phyloP scores from a whole-genome alignment of 2,329 filamentous ascomycete species.

The Colletotrichum sp. region DNA sequence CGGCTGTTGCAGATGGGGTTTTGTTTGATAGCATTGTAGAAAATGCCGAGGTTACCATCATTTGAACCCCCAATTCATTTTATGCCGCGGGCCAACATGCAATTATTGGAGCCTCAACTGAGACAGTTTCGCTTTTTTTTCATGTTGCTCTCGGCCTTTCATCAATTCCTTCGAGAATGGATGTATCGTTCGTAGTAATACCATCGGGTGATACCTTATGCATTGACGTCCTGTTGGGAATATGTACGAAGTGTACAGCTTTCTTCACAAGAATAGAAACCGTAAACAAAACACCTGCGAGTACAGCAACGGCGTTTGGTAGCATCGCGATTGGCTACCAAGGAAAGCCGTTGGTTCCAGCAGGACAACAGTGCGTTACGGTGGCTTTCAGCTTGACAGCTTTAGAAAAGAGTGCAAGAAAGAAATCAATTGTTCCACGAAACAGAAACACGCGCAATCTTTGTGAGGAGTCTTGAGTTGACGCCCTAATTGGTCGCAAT shows the following conservation, averaged over 20 bases:
- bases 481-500: background rate
- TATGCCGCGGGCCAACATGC: background rate
- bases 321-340: background rate
- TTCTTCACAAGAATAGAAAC: background rate
- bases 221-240: background rate
- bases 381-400: background rate
- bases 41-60: background rate
- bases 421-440: background rate
- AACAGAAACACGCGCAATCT: background rate
- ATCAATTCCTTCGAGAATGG: background rate
- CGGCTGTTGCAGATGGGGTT: background rate
- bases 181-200: rapidly evolving
- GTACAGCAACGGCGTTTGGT: background rate
- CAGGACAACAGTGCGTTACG: background rate
- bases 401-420: background rate
- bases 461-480: background rate
- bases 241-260: background rate
- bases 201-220: background rate
- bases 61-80: background rate
- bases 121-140: background rate
- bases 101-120: rapidly evolving
- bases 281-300: background rate
- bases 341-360: background rate
- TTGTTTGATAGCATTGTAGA: background rate
- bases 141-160: background rate